phyloP scores from a whole-genome alignment of 2,329 filamentous ascomycete genomes.

The Calonectria crousiana region DNA sequence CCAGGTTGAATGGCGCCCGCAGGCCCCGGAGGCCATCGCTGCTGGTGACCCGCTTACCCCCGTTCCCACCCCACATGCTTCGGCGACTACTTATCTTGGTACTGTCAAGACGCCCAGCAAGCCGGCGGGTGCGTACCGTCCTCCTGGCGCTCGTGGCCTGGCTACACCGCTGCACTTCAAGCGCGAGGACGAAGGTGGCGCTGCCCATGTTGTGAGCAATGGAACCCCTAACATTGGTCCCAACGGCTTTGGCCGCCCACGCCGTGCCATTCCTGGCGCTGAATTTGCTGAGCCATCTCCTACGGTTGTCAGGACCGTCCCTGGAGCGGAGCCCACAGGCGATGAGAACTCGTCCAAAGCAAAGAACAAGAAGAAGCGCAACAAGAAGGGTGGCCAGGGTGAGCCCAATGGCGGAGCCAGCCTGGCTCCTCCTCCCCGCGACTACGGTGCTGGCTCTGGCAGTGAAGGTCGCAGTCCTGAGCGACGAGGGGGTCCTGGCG shows the following conservation, averaged over 20 bases:
- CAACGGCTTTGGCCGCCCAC: slow-evolving; percentile 83
- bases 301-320: slow-evolving; percentile 76
- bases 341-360: slow-evolving; percentile 84
- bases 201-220: slow-evolving; percentile 85
- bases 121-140: slow-evolving; percentile 95
- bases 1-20: slow-evolving; percentile 88
- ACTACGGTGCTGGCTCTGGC: slow-evolving; percentile 53
- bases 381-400: slow-evolving; percentile 73
- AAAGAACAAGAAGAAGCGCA: slow-evolving; percentile 99
- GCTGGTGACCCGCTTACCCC: slow-evolving; percentile 79
- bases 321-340: slow-evolving; percentile 71
- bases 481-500: slow-evolving; percentile 63
- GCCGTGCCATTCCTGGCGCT: slow-evolving; percentile 88
- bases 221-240: slow-evolving; percentile 77
- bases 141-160: slow-evolving; percentile 90
- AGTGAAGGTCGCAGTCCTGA: slow-evolving; percentile 74
- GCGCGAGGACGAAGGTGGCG: slow-evolving; percentile 95
- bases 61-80: slow-evolving; percentile 83
- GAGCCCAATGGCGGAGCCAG: slow-evolving; percentile 60
- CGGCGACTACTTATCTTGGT: slow-evolving; percentile 83
- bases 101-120: slow-evolving; percentile 96
- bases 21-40: slow-evolving; percentile 69
- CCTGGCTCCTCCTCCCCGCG: slow-evolving; percentile 61
- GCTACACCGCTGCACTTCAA: slow-evolving; percentile 94
- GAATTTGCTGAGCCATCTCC: slow-evolving; percentile 77